Evolutionary conservation across 345 rosid genomes (phyloP).

Genomic region (Salix udensis): DNA sequence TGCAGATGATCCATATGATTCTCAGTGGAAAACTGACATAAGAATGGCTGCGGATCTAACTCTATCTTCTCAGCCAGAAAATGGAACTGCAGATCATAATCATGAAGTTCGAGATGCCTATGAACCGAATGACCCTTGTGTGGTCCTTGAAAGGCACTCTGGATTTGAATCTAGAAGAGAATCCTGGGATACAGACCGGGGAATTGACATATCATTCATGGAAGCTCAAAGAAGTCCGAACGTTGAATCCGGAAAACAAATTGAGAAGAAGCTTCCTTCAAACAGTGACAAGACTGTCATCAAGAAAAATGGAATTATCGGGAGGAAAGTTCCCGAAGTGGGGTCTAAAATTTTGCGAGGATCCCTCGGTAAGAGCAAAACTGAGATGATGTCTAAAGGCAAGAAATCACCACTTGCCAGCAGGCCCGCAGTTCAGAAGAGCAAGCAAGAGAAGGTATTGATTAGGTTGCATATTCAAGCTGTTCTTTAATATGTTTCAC

Average conservation of each 20-base stretch:
- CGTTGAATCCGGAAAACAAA: conserved; percentile 21
- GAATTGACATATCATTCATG: conserved; percentile 45
- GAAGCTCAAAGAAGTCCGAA: conserved; percentile 44
- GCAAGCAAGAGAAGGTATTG: conserved; percentile 70
- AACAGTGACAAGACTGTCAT: conserved; percentile 9
- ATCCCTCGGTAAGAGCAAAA: conserved; percentile 29
- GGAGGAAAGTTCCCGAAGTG: conserved; percentile 32
- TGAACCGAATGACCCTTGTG: conserved; percentile 60
- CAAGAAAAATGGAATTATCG: conserved; percentile 30
- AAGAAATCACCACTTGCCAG: conserved; percentile 46
- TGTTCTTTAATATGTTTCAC: not conserved
- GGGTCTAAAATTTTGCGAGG: conserved; percentile 35
- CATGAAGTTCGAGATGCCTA: conserved; percentile 22
- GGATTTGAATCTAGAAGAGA: conserved; percentile 30
- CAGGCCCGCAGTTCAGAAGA: conserved; percentile 62
- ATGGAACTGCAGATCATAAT: conserved; percentile 31
- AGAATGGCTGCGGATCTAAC: conserved; percentile 56
- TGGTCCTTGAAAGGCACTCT: conserved; percentile 59
- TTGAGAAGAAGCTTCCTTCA: conserved; percentile 29
- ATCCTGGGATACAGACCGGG: conserved; percentile 49
- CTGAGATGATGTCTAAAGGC: conserved; percentile 33
- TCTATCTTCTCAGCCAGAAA: conserved; percentile 33
- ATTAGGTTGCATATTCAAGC: conserved; percentile 3
- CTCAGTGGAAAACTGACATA: conserved; percentile 63
- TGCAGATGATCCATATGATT: conserved; percentile 38